A percentile compares a stretch with the other conserved stretches of the same genome.
Evolutionary conservation across 495 filamentous ascomycete genomes (phyloP).

Genomic region (Lichenothelia convexa): DNA sequence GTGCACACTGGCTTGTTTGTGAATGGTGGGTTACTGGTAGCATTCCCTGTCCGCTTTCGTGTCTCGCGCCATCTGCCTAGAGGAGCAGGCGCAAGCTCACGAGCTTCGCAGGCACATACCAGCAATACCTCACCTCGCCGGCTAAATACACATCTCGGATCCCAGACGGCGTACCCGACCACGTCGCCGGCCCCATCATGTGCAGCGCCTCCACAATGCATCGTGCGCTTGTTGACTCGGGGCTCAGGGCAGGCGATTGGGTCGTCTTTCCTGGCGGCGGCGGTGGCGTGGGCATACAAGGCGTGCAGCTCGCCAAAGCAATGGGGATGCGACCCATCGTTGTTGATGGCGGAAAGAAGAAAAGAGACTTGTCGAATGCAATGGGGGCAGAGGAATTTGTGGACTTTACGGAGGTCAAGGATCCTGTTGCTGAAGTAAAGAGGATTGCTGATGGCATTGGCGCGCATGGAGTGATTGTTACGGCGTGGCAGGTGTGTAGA

Average conservation of each 20-base stretch:
- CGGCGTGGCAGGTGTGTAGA: too few species aligned
- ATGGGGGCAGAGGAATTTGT: conserved; percentile 36
- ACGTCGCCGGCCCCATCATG: conserved; percentile 29
- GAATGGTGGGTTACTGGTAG: conserved; percentile 3
- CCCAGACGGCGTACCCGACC: conserved; percentile 25
- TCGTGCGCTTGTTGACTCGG: conserved; percentile 21
- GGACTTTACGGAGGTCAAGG: conserved; percentile 25
- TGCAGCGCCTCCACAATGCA: conserved; percentile 26
- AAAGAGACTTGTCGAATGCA: conserved; percentile 22
- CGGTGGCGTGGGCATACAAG: conserved; percentile 25
- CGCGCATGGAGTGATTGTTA: conserved; percentile 33
- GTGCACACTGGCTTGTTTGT: conserved; percentile 18
- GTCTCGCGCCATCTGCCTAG: background rate
- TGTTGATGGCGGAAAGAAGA: conserved; percentile 27
- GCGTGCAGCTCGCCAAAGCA: conserved; percentile 25
- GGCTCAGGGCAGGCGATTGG: conserved; percentile 24
- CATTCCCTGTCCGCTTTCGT: background rate
- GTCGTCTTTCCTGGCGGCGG: conserved; percentile 26
- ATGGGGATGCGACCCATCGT: conserved; percentile 38
- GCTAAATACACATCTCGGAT: conserved; percentile 26
- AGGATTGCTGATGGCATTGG: conserved; percentile 26
- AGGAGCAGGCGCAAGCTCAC: background rate
- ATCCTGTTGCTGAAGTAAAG: conserved; percentile 23
- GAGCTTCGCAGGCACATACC: background rate
- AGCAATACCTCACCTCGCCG: conserved; percentile 11